Evolutionary conservation across 345 rosid species (phyloP).

Genomic region (thale cress (Arabidopsis thaliana)): TAIR10.1 NC_003076.8:20831501-20832000

Average conservation of each 20-base stretch:
- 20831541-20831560: background rate
- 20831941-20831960: background rate
- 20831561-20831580: background rate
- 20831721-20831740: background rate
- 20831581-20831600: background rate
- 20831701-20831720: background rate
- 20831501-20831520: background rate
- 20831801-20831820: background rate
- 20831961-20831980: background rate
- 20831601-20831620: background rate
- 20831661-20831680: background rate
- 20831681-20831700: background rate
- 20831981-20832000: background rate
- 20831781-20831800: constrained; percentile 8
- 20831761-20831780: background rate
- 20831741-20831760: background rate
- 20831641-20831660: background rate
- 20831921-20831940: too few relatives aligned
- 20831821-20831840: background rate
- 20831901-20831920: background rate
- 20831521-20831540: background rate
- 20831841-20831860: background rate
- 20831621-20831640: background rate
- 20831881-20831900: background rate
- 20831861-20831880: background rate